Evolutionary conservation across 202 grass and related monocot genomes (phyloP).

Genomic region (Thinopyrum obtusiflorum): DNA sequence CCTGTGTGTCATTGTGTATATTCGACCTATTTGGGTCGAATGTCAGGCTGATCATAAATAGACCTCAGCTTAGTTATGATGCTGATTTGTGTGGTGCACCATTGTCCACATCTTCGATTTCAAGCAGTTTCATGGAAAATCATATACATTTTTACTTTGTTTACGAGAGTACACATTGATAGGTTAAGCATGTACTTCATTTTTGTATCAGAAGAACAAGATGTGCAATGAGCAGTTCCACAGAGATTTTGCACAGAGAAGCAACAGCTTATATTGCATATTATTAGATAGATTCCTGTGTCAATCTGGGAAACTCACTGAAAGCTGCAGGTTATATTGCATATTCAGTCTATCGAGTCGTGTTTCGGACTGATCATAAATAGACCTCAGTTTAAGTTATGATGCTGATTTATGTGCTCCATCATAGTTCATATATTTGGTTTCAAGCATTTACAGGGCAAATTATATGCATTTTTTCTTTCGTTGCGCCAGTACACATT

Average conservation of each 20-base stretch:
- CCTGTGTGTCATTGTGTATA: background rate
- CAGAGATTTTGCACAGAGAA: background rate
- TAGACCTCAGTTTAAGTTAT: background rate
- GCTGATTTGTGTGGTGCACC: background rate
- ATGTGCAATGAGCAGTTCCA: background rate
- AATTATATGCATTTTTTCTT: background rate
- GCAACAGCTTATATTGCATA: background rate
- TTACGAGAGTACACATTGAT: background rate
- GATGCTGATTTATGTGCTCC: background rate
- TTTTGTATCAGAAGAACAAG: background rate
- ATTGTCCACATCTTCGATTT: too few species aligned
- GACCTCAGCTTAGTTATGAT: background rate
- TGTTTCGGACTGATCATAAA: background rate
- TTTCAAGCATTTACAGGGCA: background rate
- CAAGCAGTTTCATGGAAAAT: too few species aligned
- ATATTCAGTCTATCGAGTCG: background rate
- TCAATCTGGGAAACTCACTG: background rate
- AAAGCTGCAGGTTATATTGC: background rate
- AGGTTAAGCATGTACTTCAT: background rate
- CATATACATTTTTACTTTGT: too few species aligned
- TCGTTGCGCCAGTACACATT: background rate
- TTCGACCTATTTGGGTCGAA: background rate
- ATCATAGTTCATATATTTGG: background rate
- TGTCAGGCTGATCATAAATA: background rate
- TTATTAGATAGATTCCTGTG: background rate